Evolutionary conservation across 768 basidiomycete species (phyloP), one percentile per base, ranked within the genome.

Genomic region (Suillus lakei): DNA sequence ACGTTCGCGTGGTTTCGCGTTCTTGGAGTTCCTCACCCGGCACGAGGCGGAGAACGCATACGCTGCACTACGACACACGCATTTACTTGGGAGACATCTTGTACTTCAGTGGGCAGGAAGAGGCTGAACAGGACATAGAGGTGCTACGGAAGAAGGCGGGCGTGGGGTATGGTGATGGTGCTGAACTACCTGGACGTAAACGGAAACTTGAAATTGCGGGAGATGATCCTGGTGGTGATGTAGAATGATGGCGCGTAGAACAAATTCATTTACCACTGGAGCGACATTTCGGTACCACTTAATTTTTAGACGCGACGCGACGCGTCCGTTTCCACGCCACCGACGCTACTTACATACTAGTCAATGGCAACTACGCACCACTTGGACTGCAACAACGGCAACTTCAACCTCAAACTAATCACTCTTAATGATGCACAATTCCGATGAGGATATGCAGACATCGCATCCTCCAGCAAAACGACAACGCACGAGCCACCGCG

Each of bases 71-170:
- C 86, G 88, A 69, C 96, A 99, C 77, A 98, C 96, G 0, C 98
- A 99, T 83, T 88, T 99, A 70, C 88, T 99, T 26, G 97, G 98
- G 10, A 81, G 98, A 41, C 98, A 99, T 84, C 80, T 99, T 51
- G 95, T 99, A 4, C 81, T 99, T 50, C 90, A 99, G 76, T 98
- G 96, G 96, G 95, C 96, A n/a, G 1, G 86, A 91, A 70, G 92
- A 92, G 64, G 90, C 82, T 3, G 92, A 92, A 67, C 86, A 88
- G 72, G 92, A 96, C 73, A 72, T 96, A 61, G 92, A 92, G 36
- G 83, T 74, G 63, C 74, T 98, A 56, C 82, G 96, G 66, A 86
- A 86, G 79, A 96, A 95, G 79, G 91, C 89, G 1, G 91, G 90
- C 1, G 88, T 92, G 65, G 91, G 91, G 15, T 91, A 83, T 70